Conservation (phyloP, 2,329 filamentous ascomycete species). For the Colletotrichum orbiculare region DNA sequence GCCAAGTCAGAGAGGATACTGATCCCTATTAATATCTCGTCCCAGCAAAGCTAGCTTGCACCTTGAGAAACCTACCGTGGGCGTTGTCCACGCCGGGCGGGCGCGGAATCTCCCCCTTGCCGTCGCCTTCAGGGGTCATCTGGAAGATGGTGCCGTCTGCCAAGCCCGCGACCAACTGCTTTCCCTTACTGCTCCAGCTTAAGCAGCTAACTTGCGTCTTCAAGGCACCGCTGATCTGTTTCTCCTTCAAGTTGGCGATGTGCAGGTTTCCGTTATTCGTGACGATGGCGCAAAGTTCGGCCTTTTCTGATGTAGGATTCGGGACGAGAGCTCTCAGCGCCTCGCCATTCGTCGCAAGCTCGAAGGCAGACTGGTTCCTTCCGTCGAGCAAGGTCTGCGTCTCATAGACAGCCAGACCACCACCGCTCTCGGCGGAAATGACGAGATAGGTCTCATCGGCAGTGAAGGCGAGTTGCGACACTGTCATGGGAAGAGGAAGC, state of each 20-base stretch:
- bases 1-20: slow-evolving; percentile 88
- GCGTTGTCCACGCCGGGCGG: slow-evolving; percentile 75
- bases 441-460: slow-evolving; percentile 88
- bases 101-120: slow-evolving; percentile 82
- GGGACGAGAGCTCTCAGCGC: slow-evolving; percentile 79
- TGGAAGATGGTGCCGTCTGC: slow-evolving; percentile 83
- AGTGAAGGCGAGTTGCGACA: slow-evolving; percentile 92
- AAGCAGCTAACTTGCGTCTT: slow-evolving; percentile 83
- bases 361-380: slow-evolving; percentile 74
- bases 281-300: slow-evolving; percentile 82
- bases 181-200: slow-evolving; percentile 93
- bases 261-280: slow-evolving; percentile 83
- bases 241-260: slow-evolving; percentile 82
- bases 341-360: slow-evolving; percentile 81
- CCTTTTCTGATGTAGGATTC: slow-evolving; percentile 80
- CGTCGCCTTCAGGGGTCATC: slow-evolving; percentile 82
- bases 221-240: slow-evolving; percentile 71
- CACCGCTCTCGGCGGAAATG: slow-evolving; percentile 82
- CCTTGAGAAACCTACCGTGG: slow-evolving; percentile 66
- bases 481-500: slow-evolving; percentile 77
- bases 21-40: slow-evolving; percentile 41
- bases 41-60: slow-evolving; percentile 28
- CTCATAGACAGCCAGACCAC: slow-evolving; percentile 86
- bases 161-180: slow-evolving; percentile 89
- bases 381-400: slow-evolving; percentile 75